Evolutionary conservation across 345 rosid species (phyloP).

Genomic region (Sapria himalayana): DNA sequence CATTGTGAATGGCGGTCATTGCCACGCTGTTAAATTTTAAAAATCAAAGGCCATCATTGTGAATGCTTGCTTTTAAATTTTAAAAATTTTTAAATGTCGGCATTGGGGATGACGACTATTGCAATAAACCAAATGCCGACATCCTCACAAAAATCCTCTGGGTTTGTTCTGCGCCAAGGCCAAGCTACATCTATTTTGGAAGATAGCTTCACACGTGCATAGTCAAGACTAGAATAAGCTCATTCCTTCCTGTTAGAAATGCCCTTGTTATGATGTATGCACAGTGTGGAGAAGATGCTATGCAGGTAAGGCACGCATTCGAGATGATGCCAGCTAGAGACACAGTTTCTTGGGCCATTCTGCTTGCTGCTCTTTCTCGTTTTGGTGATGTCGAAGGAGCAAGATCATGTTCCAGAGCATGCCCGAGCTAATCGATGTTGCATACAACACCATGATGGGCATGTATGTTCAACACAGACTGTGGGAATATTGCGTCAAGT

Average conservation of each 20-base stretch:
- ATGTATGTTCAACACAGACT: constrained; percentile 8
- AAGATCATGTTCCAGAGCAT: constrained; percentile 7
- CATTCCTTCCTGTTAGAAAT: constrained; percentile 10
- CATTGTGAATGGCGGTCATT: no score
- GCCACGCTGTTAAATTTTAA: no score
- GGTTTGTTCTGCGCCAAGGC: constrained; percentile 9
- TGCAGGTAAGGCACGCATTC: constrained; percentile 4
- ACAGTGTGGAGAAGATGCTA: constrained; percentile 6
- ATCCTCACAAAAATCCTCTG: constrained; percentile 9
- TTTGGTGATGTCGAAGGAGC: constrained; percentile 10
- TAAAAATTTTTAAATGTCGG: no score
- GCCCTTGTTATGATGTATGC: constrained; percentile 10
- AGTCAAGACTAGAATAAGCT: constrained; percentile 9
- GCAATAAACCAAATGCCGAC: no score
- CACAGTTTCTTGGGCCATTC: constrained; percentile 12
- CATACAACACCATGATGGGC: constrained; percentile 13
- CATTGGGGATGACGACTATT: no score
- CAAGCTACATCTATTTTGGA: constrained; percentile 4
- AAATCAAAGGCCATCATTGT: no score
- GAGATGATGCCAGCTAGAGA: constrained; percentile 10
- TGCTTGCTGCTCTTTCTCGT: constrained; percentile 11
- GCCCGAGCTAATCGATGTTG: constrained; percentile 6
- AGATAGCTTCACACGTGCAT: constrained; percentile 10
- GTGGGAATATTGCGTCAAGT: constrained; percentile 9
- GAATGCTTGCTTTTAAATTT: no score